A percentile compares a stretch with the other conserved stretches of the same genome.
phyloP scores from a whole-genome alignment of 352 stramenopile genomes.

The Thalassiosira oceanica region DNA sequence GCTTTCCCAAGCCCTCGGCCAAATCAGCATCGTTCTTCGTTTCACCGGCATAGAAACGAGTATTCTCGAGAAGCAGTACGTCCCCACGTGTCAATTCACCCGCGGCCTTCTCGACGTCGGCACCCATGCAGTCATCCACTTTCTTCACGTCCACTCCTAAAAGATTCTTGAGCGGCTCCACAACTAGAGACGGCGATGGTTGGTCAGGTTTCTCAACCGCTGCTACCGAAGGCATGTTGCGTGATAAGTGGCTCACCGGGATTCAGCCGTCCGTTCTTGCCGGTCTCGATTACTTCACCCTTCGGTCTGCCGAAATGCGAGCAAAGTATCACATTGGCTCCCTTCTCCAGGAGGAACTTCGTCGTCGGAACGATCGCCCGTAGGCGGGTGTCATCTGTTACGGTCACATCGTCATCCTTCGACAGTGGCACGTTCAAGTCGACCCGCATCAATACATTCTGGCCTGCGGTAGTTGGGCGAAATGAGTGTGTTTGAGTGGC shows the following conservation, averaged over 20 bases:
- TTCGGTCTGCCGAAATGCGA: slow-evolving; percentile 97
- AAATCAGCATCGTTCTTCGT: slow-evolving; percentile 94
- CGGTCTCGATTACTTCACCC: slow-evolving; percentile 85
- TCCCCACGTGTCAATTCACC: slow-evolving; percentile 62
- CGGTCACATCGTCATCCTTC: slow-evolving; percentile 88
- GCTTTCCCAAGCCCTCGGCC: slow-evolving; percentile 85
- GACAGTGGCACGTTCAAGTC: slow-evolving; percentile 82
- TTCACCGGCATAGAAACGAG: slow-evolving; percentile 98
- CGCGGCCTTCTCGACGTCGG: slow-evolving; percentile 83
- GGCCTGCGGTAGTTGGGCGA: no score
- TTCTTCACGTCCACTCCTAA: slow-evolving; percentile 91
- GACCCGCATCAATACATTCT: slow-evolving; percentile 77
- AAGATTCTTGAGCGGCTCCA: slow-evolving; percentile 81
- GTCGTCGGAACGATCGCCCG: slow-evolving; percentile 94
- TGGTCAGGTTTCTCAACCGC: no score
- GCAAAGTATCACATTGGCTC: slow-evolving; percentile 96
- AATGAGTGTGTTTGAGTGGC: no score
- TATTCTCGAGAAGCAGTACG: slow-evolving; percentile 98
- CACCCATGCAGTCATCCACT: slow-evolving; percentile 93
- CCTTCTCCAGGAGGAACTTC: slow-evolving; percentile 92
- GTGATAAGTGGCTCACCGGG: no score
- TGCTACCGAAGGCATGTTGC: no score
- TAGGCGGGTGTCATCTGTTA: slow-evolving; percentile 96
- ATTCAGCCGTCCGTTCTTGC: slow-evolving; percentile 80
- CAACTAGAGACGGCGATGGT: slow-evolving; percentile 38